A percentile compares a stretch with the other conserved stretches of the same genome.
Evolutionary conservation across 2,329 filamentous ascomycete genomes (phyloP).

Genomic region (Biscogniauxia marginata): DNA sequence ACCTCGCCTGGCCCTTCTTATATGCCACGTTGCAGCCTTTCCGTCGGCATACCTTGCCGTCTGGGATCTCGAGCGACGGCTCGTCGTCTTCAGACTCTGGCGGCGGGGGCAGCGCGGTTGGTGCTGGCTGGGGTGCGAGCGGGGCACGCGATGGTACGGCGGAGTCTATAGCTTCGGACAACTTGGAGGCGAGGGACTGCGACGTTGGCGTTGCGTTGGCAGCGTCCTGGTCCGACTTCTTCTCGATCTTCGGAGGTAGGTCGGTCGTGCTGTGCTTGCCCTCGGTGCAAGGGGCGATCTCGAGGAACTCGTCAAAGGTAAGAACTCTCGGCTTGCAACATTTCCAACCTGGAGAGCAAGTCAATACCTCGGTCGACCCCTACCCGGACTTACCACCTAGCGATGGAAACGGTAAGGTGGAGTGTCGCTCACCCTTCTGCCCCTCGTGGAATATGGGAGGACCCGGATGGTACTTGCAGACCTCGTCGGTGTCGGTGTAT

Average conservation of each 20-base stretch:
- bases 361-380: background rate
- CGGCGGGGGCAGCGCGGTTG: constrained; percentile 57
- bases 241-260: constrained; percentile 58
- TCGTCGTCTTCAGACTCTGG: constrained; percentile 89
- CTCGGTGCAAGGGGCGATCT: constrained; percentile 86
- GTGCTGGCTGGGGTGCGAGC: constrained; percentile 44
- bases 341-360: constrained; percentile 74
- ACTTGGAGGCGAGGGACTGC: constrained; percentile 43
- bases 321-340: constrained; percentile 97
- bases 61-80: constrained; percentile 67
- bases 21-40: constrained; percentile 71
- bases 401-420: constrained; percentile 1
- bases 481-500: constrained; percentile 78
- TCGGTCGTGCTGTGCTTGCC: constrained; percentile 92
- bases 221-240: constrained; percentile 44
- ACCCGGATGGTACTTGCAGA: constrained; percentile 89
- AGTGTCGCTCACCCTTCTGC: constrained; percentile 75
- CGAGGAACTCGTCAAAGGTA: constrained; percentile 97
- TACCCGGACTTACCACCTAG: background rate
- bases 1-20: constrained; percentile 54
- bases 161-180: constrained; percentile 40
- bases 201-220: constrained; percentile 40
- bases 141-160: constrained; percentile 38
- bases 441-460: constrained; percentile 96
- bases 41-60: constrained; percentile 74